Conservation (phyloP, 768 basidiomycete genomes). For the Mycena maculata region DNA sequence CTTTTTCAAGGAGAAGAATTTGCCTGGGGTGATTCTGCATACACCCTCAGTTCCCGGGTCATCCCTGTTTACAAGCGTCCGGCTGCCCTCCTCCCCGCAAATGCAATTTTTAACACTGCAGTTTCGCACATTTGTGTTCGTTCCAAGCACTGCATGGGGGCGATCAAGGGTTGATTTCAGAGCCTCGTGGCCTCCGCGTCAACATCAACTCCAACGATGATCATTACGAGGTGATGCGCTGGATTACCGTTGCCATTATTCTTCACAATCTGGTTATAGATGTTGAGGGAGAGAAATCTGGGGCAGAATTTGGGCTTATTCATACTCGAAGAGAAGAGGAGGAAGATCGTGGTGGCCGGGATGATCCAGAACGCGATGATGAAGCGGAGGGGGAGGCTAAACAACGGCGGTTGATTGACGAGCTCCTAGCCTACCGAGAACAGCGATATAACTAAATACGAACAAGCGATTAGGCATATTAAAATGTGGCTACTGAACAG, state of each 20-base stretch:
- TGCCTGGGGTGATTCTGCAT: constrained; percentile 40
- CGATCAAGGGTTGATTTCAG: constrained; percentile 49
- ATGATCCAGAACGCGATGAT: constrained; percentile 13
- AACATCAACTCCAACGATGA: constrained; percentile 42
- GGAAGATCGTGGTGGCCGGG: constrained; percentile 25
- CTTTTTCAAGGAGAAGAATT: constrained; percentile 45
- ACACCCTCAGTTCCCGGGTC: constrained; percentile 40
- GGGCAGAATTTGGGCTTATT: constrained; percentile 21
- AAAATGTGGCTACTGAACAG: neutral
- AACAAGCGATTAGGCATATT: constrained; percentile 1
- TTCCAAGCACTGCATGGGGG: constrained; percentile 53
- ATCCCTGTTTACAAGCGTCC: constrained; percentile 48
- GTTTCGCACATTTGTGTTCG: constrained; percentile 45
- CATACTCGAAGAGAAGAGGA: constrained; percentile 30
- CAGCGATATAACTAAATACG: constrained; percentile 17
- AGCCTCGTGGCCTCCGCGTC: constrained; percentile 43
- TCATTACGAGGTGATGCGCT: constrained; percentile 41
- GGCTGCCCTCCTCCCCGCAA: constrained; percentile 39
- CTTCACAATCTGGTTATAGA: constrained; percentile 50
- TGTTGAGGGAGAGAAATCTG: constrained; percentile 42
- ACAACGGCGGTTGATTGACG: constrained; percentile 32
- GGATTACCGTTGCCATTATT: constrained; percentile 49
- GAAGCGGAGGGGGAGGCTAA: constrained; percentile 32
- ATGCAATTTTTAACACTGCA: constrained; percentile 42
- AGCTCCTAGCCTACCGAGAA: constrained; percentile 33